Percentiles rank a stretch among this genome's conserved stretches.
phyloP scores from a whole-genome alignment of 495 filamentous ascomycete genomes.

The Hyaloscypha bicolor region DNA sequence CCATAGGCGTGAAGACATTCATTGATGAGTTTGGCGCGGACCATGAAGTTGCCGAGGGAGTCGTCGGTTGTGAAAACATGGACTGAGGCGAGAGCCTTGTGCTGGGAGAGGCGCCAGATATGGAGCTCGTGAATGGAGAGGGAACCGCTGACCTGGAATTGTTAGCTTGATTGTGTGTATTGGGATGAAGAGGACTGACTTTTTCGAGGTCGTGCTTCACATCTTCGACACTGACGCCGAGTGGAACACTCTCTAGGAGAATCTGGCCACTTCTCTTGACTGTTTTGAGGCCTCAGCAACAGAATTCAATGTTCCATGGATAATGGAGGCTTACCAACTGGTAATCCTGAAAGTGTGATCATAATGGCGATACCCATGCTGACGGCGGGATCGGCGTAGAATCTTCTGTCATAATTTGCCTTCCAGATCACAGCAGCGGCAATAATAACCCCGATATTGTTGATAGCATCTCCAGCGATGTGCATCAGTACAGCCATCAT shows the following conservation, averaged over 20 bases:
- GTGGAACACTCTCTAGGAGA: conserved; percentile 83
- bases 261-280: conserved; percentile 86
- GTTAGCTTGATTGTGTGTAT: not conserved
- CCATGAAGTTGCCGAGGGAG: conserved; percentile 70
- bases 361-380: conserved; percentile 85
- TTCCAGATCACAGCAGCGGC: conserved; percentile 87
- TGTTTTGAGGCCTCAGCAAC: conserved; percentile 27
- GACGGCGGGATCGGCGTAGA: conserved; percentile 82
- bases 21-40: conserved; percentile 70
- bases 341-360: conserved; percentile 83
- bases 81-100: conserved; percentile 83
- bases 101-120: conserved; percentile 89
- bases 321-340: conserved; percentile 45
- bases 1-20: conserved; percentile 90
- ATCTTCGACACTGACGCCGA: conserved; percentile 75
- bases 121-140: conserved; percentile 87
- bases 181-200: conserved; percentile 32
- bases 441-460: conserved; percentile 89
- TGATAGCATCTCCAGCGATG: conserved; percentile 87
- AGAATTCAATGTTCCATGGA: not conserved
- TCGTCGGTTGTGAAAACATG: conserved; percentile 76
- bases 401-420: conserved; percentile 50
- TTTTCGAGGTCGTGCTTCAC: conserved; percentile 85
- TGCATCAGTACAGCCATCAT: conserved; percentile 93
- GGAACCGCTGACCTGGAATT: conserved; percentile 67